A percentile compares a stretch with the other conserved stretches of the same genome.
Conservation (phyloP, 345 rosid genomes). For the Murraya koenigii region DNA sequence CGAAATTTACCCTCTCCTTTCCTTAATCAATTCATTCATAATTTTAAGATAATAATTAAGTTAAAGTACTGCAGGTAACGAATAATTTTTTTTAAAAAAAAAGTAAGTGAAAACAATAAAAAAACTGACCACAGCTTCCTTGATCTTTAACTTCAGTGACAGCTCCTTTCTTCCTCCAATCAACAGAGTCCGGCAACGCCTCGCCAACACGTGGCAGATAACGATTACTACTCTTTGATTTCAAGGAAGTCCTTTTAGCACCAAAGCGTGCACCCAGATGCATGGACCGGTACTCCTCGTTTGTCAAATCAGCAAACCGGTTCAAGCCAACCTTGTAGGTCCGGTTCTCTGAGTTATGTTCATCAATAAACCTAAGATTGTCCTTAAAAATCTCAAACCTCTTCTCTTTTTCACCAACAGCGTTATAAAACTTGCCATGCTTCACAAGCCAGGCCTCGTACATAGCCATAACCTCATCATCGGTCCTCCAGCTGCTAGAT, state of each 20-base stretch:
- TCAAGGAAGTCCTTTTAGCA: conserved; percentile 27
- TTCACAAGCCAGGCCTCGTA: conserved; percentile 70
- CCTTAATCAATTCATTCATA: background rate
- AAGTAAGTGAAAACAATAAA: background rate
- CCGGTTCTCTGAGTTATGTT: conserved; percentile 62
- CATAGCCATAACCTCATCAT: conserved; percentile 62
- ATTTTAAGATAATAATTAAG: background rate
- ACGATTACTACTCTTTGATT: conserved; percentile 43
- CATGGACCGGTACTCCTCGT: conserved; percentile 81
- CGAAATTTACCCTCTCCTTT: background rate
- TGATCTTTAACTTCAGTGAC: conserved; percentile 82
- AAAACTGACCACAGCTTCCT: conserved; percentile 71
- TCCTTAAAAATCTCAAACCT: conserved; percentile 81
- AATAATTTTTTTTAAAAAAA: background rate
- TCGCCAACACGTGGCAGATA: conserved; percentile 62
- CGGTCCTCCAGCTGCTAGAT: conserved; percentile 47
- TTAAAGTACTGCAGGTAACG: too few relatives aligned
- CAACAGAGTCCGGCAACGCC: conserved; percentile 61
- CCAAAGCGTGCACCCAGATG: conserved; percentile 55
- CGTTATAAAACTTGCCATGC: conserved; percentile 67
- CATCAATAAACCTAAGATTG: conserved; percentile 76
- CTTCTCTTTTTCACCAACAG: conserved; percentile 61
- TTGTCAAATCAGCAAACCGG: conserved; percentile 88
- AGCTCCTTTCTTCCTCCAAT: conserved; percentile 85
- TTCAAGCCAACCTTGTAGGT: conserved; percentile 66